phyloP scores from a whole-genome alignment of 2,329 filamentous ascomycete genomes.

The Polychaeton citri region DNA sequence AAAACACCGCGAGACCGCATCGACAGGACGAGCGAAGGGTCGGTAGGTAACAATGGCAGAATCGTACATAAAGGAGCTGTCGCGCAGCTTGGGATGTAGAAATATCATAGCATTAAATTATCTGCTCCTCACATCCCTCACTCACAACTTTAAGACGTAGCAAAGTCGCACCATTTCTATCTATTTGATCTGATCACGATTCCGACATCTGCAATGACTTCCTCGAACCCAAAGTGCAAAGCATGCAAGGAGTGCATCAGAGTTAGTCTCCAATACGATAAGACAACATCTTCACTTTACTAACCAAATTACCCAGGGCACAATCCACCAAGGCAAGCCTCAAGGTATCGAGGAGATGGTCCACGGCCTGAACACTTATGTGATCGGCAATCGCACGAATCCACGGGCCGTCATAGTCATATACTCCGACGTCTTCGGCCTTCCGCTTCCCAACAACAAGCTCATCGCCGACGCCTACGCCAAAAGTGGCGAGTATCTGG shows the following conservation, averaged over 20 bases:
- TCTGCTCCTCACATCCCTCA: background rate
- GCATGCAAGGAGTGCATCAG: background rate
- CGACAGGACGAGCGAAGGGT: background rate
- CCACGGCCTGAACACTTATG: conserved; percentile 26
- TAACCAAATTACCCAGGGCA: conserved; percentile 18
- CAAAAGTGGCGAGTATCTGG: conserved; percentile 18
- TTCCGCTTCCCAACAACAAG: conserved; percentile 19
- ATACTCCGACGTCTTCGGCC: conserved; percentile 20
- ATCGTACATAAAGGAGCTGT: background rate
- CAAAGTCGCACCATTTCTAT: background rate
- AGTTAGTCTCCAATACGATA: background rate
- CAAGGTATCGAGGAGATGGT: conserved; percentile 25
- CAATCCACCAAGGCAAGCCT: conserved; percentile 25
- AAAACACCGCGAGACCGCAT: background rate
- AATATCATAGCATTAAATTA: background rate
- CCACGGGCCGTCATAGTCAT: conserved; percentile 18
- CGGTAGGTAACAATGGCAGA: background rate
- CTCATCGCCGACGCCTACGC: conserved; percentile 21
- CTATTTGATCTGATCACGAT: background rate
- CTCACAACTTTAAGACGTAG: background rate
- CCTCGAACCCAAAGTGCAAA: background rate
- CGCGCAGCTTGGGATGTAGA: background rate
- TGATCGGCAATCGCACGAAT: conserved; percentile 21
- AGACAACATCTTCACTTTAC: background rate
- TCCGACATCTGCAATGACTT: background rate